Evolutionary conservation across 805 yeast species (phyloP), one percentile per base, ranked within the genome.

Genomic region (Jamesozyma rosinii): DNA sequence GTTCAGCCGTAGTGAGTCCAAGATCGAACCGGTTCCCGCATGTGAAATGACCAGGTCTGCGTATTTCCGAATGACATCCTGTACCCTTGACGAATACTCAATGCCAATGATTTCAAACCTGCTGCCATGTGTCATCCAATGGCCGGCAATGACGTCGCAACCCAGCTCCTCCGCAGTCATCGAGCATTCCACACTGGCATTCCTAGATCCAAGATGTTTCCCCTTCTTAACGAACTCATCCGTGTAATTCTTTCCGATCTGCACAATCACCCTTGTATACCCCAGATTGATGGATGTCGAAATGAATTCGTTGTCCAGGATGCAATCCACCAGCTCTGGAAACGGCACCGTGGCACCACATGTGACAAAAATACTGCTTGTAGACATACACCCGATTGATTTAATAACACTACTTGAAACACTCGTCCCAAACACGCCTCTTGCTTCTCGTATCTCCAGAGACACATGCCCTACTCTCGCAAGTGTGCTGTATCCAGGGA

Each of bases 291-390:
- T n/a, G n/a, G 81, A 50, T 6, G 51, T 43, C 0, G 53, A 35
- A 0, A 75, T 48, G 30, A 79, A 72, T 2, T 52, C 42, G 0
- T 48, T 42, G 6, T 57, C 44, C 6, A 78, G 49, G 0, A 76
- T 61, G 8, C 68, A 58, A n/a, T 60, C 60, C 1, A 90, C 61
- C 14, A 90, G 71, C 15, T 57, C 64, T 10, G 71, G 69, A 57
- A 90, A 90, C 0, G 95, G 82, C 18, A 83, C 89, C 0, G 97
- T 89, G 2, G 96, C 97, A 0, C 97, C 97, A 3, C 94, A 83
- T 0, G 94, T 81, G 4, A 89, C 81, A 29, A 89, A 65, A 3
- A 35, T 35, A 35, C 17, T 19, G 8, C 14, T 35, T 4, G 50
- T 47, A 22, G 38, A 15, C 21, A 33, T 22, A 14, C 19, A 17